Percentiles rank a stretch among this genome's conserved stretches.
phyloP scores from a whole-genome alignment of 129 eudicot genomes.

The Solidago caesia region DNA sequence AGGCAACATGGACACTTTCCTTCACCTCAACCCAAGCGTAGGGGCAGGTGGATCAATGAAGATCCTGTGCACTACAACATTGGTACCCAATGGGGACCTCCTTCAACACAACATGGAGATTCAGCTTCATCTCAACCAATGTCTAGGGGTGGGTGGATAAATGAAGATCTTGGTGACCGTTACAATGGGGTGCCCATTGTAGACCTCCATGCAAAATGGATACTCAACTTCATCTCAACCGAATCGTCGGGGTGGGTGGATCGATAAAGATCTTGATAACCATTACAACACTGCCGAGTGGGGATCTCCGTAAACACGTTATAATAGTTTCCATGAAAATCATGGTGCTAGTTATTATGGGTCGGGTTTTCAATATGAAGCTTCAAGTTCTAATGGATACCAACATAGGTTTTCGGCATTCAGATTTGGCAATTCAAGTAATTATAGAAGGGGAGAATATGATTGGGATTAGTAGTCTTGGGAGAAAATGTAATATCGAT shows the following conservation, averaged over 20 bases:
- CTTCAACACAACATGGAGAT: slow-evolving; percentile 35
- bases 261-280: background rate
- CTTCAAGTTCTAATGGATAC: slow-evolving; percentile 41
- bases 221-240: background rate
- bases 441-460: slow-evolving; percentile 32
- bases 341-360: slow-evolving; percentile 25
- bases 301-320: background rate
- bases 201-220: slow-evolving; percentile 35
- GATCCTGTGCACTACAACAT: slow-evolving; percentile 34
- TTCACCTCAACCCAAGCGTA: slow-evolving; percentile 36
- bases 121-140: slow-evolving; percentile 9
- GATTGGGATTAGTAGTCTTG: background rate
- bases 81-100: slow-evolving; percentile 43
- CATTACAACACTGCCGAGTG: background rate
- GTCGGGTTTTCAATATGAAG: slow-evolving; percentile 22
- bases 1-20: slow-evolving; percentile 23
- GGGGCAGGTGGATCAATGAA: slow-evolving; percentile 62
- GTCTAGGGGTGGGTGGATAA: background rate
- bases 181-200: slow-evolving; percentile 22
- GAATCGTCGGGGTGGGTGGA: background rate
- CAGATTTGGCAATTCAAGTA: slow-evolving; percentile 37
- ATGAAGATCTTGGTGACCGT: slow-evolving; percentile 15
- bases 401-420: slow-evolving; percentile 41
- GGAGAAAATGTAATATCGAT: background rate
- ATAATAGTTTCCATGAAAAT: slow-evolving; percentile 19